Evolutionary conservation across 2,329 filamentous ascomycete species (phyloP).

Genomic region (Balansia obtecta): DNA sequence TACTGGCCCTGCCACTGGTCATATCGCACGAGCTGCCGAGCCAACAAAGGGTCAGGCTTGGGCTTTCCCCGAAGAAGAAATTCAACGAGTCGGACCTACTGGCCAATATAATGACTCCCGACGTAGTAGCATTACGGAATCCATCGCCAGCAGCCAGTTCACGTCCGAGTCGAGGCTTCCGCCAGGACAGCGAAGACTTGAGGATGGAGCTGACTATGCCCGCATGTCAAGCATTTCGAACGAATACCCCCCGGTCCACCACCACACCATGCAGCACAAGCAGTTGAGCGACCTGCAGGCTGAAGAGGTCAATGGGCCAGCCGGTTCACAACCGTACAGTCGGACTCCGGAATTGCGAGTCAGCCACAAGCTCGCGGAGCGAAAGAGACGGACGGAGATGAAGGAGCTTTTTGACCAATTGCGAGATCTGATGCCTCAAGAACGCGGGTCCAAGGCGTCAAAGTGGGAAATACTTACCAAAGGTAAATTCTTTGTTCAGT

Average conservation of each 20-base stretch:
- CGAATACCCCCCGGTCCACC: constrained; percentile 51
- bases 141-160: constrained; percentile 67
- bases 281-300: constrained; percentile 54
- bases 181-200: constrained; percentile 57
- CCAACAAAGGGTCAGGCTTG: constrained; percentile 74
- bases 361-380: constrained; percentile 75
- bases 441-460: constrained; percentile 71
- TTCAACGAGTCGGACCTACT: constrained; percentile 34
- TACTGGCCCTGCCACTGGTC: constrained; percentile 53
- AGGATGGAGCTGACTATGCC: constrained; percentile 44
- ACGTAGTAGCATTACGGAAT: constrained; percentile 65
- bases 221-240: constrained; percentile 37
- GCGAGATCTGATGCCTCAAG: constrained; percentile 65
- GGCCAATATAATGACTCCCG: constrained; percentile 48
- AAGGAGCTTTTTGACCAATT: constrained; percentile 77
- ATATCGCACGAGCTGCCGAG: constrained; percentile 58
- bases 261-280: constrained; percentile 65
- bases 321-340: constrained; percentile 62
- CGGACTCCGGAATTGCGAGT: constrained; percentile 70
- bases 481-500: constrained; percentile 37
- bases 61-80: constrained; percentile 68
- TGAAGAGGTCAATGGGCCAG: constrained; percentile 38
- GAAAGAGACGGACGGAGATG: constrained; percentile 78
- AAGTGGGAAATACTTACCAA: constrained; percentile 86
- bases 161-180: constrained; percentile 63